phyloP scores from a whole-genome alignment of 805 yeast species.

The Candida saitoana region DNA sequence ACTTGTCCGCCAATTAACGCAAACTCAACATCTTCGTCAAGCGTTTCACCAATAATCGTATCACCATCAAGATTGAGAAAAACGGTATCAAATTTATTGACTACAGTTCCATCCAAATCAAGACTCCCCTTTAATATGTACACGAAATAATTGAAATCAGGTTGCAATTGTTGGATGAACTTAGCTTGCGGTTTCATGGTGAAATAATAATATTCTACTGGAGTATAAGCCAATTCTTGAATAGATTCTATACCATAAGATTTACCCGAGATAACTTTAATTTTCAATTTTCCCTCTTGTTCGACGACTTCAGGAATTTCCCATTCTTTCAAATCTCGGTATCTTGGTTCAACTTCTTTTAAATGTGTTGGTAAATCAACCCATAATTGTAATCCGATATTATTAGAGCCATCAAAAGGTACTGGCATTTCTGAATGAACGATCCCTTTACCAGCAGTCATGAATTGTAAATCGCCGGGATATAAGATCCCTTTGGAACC shows the following conservation, averaged over 20 bases:
- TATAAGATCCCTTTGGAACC: slow-evolving; percentile 74
- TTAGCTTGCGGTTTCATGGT: slow-evolving; percentile 61
- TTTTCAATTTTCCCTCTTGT: slow-evolving; percentile 55
- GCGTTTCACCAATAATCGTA: slow-evolving; percentile 45
- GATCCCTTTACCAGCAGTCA: slow-evolving; percentile 90
- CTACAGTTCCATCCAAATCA: slow-evolving; percentile 37
- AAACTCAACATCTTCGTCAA: slow-evolving; percentile 50
- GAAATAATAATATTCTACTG: slow-evolving; percentile 69
- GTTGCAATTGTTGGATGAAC: slow-evolving; percentile 57
- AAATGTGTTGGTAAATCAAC: slow-evolving; percentile 69
- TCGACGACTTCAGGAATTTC: slow-evolving; percentile 72
- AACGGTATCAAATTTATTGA: slow-evolving; percentile 47
- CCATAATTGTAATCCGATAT: slow-evolving; percentile 80
- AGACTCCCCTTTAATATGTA: slow-evolving; percentile 63
- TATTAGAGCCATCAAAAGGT: slow-evolving; percentile 44
- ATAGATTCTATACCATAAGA: slow-evolving; percentile 72
- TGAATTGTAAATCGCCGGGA: slow-evolving; percentile 85
- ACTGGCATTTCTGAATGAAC: slow-evolving; percentile 87
- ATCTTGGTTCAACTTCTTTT: slow-evolving; percentile 66
- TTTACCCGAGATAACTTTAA: slow-evolving; percentile 74
- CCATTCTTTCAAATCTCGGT: slow-evolving; percentile 65
- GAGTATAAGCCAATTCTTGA: slow-evolving; percentile 76
- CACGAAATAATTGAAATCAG: slow-evolving; percentile 62
- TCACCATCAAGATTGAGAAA: slow-evolving; percentile 73
- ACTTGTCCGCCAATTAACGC: slow-evolving; percentile 74